Conservation (phyloP, 2,329 filamentous ascomycete species). For the Alternaria ventricosa region DNA sequence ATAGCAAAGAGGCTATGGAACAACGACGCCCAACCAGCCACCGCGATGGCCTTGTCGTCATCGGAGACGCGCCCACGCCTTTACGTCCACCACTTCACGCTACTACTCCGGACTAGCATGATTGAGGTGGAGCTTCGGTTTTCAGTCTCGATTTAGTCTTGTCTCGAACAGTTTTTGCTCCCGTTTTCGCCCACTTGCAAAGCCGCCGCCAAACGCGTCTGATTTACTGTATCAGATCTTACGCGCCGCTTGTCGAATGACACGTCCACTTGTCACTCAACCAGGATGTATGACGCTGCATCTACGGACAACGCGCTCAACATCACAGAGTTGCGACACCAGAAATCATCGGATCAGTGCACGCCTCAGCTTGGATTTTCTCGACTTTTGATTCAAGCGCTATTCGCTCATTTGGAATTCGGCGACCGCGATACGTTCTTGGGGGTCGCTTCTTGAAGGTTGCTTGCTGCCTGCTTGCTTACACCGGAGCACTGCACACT, state of each 20-base stretch:
- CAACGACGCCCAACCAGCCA: not conserved
- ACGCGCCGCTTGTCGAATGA: constrained; percentile 15
- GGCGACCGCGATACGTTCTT: not conserved
- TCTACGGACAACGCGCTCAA: constrained; percentile 14
- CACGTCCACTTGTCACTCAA: constrained; percentile 11
- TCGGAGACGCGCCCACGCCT: not conserved
- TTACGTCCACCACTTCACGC: constrained; percentile 6
- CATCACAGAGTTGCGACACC: constrained; percentile 6
- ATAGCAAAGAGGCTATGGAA: not conserved
- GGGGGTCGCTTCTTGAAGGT: not conserved
- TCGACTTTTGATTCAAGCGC: not conserved
- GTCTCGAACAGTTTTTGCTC: constrained; percentile 2
- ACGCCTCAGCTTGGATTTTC: not conserved
- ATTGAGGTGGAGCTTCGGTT: constrained; percentile 19
- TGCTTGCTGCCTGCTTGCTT: constrained; percentile 1
- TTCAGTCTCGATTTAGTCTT: constrained; percentile 13
- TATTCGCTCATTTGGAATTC: not conserved
- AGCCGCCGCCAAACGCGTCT: constrained; percentile 6
- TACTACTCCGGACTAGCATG: constrained; percentile 19
- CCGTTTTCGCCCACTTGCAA: constrained; percentile 5
- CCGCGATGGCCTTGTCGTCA: constrained; percentile 8
- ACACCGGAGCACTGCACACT: constrained; percentile 7
- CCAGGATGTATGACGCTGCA: constrained; percentile 31
- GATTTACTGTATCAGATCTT: constrained; percentile 18
- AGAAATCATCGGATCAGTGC: not conserved